Evolutionary conservation across 768 basidiomycete genomes (phyloP), one percentile per base, ranked within the genome.

Genomic region (Leccinum truebloodii): DNA sequence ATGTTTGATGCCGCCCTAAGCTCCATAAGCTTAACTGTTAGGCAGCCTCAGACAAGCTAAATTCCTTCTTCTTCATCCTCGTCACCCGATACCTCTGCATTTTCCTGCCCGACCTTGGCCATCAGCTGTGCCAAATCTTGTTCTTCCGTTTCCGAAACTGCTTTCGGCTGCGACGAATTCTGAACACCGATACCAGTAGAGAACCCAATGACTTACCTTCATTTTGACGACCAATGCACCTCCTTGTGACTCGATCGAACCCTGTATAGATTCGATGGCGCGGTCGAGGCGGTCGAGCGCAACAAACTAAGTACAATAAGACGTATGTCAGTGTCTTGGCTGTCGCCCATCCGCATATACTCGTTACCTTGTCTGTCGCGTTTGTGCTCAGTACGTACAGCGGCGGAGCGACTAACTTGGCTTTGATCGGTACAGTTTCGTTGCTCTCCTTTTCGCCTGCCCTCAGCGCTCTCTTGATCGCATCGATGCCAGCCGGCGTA

Each of bases 131-230:
- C 95, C 63, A 99, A 85, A 73, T 98, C 97, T 65, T 94, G 91
- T 75, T 99, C 97, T 77, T 99, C 97, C 5, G 92, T 92, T 75
- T 98, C 97, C 26, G 93, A 95, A 39, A 99, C 90, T 2, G 96
- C 94, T 81, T 98, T 98, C 61, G 97, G 97, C 94, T 97, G 66
- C 32, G 20, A 61, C 22, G 12, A 9, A n/a, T 46, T 10, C n/a
- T 46, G 18, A 37, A 61, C 24, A 41, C 34, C 28, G 9, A 37
- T 12, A 35, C 41, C 16, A 20, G 2, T 10, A 20, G 24, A 52
- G 28, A 32, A 14, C 46, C 6, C 8, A 16, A 52, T 12, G 14
- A 28, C 53, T 44, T 62, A 92, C 95, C 86, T 93, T 95, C 95
- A 99, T 98, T 81, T 98, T 98, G 39, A 99, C 89, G 34, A 90